Evolutionary conservation across 371 early-diverging fungal species (phyloP).

Genomic region (Thermomucor indicae-seudaticae): DNA sequence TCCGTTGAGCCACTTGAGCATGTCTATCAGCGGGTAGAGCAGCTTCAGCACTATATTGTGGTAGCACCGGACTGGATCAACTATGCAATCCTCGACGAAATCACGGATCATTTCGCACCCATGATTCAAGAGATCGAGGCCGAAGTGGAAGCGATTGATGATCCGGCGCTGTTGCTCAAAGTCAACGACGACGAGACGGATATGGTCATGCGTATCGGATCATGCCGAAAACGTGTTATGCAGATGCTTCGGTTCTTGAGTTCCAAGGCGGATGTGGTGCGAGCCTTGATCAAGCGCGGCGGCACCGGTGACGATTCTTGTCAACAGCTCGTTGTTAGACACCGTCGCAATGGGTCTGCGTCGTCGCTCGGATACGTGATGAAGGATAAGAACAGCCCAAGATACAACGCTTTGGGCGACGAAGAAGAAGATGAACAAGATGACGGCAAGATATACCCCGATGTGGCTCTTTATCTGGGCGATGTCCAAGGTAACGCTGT

Average conservation of each 20-base stretch:
- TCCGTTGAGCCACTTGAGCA: conserved; percentile 47
- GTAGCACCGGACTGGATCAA: conserved; percentile 79
- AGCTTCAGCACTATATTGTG: conserved; percentile 53
- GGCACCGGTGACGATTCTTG: conserved; percentile 18
- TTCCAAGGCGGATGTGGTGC: conserved; percentile 80
- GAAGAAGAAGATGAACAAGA: conserved; percentile 1
- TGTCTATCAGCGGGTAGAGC: conserved; percentile 55
- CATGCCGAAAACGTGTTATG: conserved; percentile 78
- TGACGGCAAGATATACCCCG: conserved; percentile 33
- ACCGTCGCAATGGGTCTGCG: conserved; percentile 6
- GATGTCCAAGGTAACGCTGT: conserved; percentile 78
- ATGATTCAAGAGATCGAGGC: conserved; percentile 70
- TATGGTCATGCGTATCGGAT: conserved; percentile 79
- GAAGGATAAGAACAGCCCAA: neutral
- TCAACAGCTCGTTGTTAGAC: conserved; percentile 10
- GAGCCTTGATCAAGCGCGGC: conserved; percentile 57
- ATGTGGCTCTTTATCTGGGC: conserved; percentile 69
- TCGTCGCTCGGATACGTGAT: conserved; percentile 9
- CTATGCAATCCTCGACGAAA: conserved; percentile 82
- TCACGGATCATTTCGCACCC: conserved; percentile 82
- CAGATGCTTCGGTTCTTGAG: conserved; percentile 68
- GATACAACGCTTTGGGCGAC: neutral
- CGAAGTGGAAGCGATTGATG: conserved; percentile 88
- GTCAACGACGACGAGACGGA: conserved; percentile 76
- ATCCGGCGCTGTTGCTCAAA: conserved; percentile 35